Base-by-base conservation (phyloP, 164 flowering plant genomes). In the Hamamelis virginiana region DNA sequence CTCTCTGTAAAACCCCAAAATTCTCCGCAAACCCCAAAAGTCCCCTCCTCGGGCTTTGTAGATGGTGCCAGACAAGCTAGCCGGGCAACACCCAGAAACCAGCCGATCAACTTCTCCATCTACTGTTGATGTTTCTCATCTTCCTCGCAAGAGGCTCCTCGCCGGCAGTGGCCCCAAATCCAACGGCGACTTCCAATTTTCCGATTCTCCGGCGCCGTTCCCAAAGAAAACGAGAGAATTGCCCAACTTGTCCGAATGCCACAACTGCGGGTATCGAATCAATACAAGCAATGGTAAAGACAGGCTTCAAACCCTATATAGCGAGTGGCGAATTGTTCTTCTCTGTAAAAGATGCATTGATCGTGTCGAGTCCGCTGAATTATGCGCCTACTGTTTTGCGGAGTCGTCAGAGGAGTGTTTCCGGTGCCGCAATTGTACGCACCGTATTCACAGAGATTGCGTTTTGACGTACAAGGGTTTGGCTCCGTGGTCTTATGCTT, bases 251-350 rank as follows among this genome's bases (percentile, higher is more conserved):
- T 74, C 81, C 25, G 78, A 83, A 66, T 91, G 97, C 74, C 91
- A 86, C 25, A 67, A 78, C 68, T 91, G 97, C 44, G 74, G 74
- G 0, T 66, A 72, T 70, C 79, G 80, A 1, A 64, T 78, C 67
- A 83, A 71, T 67, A 22, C 67, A 65, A 65, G 69, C 44, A 71
- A 67, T 38, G 84, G 84, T 11, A 76, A 69, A 41, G 70, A 79
- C 25, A 77, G 74, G 62, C 85, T 91, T 21, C 90, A 59, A 59
- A 46, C 67, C 52, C 74, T 91, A 0, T 70, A 73, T 64, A 91
- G 94, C 74, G 76, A 80, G 50, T 91, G 97, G 97, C 86, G 97
- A 9, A 70, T 89, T 33, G 88, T 89, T 45, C 86, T 89, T 26
- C 81, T 91, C 38, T 91, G 97, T 69, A 77, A 62, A 14, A 68